Conservation (phyloP, 208 protist genomes). For the Leishmania amazonensis region DNA sequence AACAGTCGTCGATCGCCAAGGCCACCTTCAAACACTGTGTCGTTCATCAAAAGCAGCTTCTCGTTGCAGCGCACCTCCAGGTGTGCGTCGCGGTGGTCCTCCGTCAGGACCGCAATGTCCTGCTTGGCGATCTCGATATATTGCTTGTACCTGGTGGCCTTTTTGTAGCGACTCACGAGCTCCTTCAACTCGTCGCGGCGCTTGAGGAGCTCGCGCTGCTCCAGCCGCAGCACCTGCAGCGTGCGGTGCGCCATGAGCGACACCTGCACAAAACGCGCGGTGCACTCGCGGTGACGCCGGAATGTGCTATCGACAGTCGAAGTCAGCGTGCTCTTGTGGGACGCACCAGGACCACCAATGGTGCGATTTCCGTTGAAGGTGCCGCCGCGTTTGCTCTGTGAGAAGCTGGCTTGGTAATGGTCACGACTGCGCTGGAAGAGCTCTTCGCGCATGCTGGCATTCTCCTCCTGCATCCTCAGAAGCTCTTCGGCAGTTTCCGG, state of each 20-base stretch:
- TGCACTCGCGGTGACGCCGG: constrained; percentile 31
- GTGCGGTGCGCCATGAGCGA: constrained; percentile 41
- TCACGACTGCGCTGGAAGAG: constrained; percentile 39
- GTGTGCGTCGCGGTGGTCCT: constrained; percentile 62
- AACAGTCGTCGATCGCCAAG: constrained; percentile 40
- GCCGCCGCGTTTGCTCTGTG: constrained; percentile 8
- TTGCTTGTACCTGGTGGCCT: constrained; percentile 42
- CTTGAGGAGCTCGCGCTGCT: constrained; percentile 47
- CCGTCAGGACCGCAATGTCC: constrained; percentile 52
- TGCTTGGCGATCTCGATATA: constrained; percentile 51
- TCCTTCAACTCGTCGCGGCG: constrained; percentile 47
- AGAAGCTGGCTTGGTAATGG: constrained; percentile 28
- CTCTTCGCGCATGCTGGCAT: constrained; percentile 46
- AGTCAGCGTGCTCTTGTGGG: constrained; percentile 3
- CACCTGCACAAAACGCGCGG: constrained; percentile 42
- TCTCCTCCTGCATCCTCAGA: constrained; percentile 42
- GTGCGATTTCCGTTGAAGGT: constrained; percentile 5
- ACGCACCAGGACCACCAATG: background rate
- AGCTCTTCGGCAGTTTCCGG: constrained; percentile 50
- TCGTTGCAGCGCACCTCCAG: constrained; percentile 79
- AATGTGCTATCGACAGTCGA: background rate
- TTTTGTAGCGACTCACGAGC: constrained; percentile 44
- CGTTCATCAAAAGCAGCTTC: constrained; percentile 61
- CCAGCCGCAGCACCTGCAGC: constrained; percentile 46
- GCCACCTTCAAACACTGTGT: constrained; percentile 35